Conservation (phyloP, 257 asterid genomes). For the Oldenlandia corymbosa region DNA sequence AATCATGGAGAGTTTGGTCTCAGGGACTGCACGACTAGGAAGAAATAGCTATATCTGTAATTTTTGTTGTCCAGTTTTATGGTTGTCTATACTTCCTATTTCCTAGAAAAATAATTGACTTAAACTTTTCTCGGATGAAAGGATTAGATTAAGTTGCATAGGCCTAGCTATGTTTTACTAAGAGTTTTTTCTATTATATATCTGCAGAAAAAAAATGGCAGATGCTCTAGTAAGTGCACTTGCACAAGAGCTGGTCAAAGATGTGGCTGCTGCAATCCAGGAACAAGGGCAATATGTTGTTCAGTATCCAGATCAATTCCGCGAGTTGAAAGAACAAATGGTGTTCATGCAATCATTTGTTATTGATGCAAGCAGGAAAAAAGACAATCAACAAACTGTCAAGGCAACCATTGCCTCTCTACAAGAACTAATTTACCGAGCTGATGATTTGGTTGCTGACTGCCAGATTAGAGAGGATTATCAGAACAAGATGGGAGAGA, state of each 20-base stretch:
- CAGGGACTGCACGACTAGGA: too few species aligned
- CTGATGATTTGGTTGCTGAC: conserved; percentile 23
- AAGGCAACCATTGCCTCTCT: conserved; percentile 12
- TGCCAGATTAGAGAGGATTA: conserved; percentile 21
- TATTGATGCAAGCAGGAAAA: conserved; percentile 18
- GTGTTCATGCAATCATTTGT: conserved; percentile 21
- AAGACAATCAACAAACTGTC: conserved; percentile 7
- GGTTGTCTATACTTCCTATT: too few species aligned
- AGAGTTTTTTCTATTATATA: not conserved
- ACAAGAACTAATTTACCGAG: conserved; percentile 22
- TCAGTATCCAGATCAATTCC: conserved; percentile 17
- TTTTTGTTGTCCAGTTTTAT: too few species aligned
- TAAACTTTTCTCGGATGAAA: too few species aligned
- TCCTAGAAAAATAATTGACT: too few species aligned
- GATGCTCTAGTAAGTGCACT: conserved; percentile 4
- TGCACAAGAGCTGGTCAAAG: conserved; percentile 2
- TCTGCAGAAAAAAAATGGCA: conserved; percentile 3
- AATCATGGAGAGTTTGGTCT: too few species aligned
- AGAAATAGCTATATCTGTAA: too few species aligned
- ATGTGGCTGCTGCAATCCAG: not conserved
- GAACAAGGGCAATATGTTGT: conserved; percentile 15
- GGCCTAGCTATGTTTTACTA: not conserved
- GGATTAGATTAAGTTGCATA: not conserved
- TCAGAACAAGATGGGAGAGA: not conserved
- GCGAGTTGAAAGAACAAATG: conserved; percentile 16